Conservation (phyloP, 2,329 filamentous ascomycete species). For the Coleophoma cylindrospora region DNA sequence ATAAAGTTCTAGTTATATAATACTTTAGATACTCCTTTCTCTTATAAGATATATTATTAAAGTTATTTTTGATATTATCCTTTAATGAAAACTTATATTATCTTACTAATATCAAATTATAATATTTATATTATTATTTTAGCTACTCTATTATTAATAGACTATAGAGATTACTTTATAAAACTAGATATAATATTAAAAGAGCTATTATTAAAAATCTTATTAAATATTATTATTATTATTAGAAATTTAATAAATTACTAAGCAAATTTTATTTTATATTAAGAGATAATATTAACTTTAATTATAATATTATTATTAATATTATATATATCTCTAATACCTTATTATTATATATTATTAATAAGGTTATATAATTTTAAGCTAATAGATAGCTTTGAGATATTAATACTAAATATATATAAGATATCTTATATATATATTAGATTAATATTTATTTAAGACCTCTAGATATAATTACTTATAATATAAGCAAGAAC, state of each 20-base stretch:
- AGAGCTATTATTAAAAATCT: background rate
- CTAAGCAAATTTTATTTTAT: background rate
- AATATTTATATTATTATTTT: background rate
- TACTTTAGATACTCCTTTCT: background rate
- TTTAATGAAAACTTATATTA: background rate
- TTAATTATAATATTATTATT: background rate
- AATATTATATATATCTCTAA: background rate
- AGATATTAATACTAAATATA: background rate
- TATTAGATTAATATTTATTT: background rate
- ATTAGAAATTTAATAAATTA: background rate
- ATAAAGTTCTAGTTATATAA: background rate
- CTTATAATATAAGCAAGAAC: background rate
- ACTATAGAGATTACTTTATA: background rate
- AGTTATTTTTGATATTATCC: background rate
- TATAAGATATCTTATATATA: background rate
- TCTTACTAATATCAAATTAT: background rate
- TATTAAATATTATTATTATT: background rate
- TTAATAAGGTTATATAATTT: background rate
- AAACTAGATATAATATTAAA: background rate
- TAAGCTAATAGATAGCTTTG: background rate
- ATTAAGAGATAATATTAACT: background rate
- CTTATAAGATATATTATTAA: background rate
- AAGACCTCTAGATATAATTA: background rate
- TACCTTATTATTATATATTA: background rate
- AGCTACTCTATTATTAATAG: background rate